Conservation (phyloP, 202 grass and related monocot genomes). For the Schoenoplectus triqueter region DNA sequence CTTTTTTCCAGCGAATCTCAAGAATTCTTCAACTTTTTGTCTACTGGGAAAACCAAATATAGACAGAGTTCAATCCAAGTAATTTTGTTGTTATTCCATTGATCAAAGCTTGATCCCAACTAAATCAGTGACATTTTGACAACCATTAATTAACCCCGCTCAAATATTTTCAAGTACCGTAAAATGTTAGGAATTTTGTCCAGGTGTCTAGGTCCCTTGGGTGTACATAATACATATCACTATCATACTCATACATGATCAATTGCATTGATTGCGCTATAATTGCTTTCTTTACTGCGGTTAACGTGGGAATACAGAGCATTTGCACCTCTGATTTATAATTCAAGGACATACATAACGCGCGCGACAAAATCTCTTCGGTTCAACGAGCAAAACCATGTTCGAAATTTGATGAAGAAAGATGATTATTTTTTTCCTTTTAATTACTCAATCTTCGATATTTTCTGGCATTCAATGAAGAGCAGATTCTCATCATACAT, state of each 20-base stretch:
- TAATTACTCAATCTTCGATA: no score
- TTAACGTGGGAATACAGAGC: slow-evolving; percentile 25
- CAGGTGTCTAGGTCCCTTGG: not conserved
- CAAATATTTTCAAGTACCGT: not conserved
- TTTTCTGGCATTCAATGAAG: no score
- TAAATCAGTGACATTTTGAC: not conserved
- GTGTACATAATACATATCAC: slow-evolving; percentile 11
- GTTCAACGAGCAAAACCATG: no score
- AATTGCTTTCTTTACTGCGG: not conserved
- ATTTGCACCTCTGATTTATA: slow-evolving; percentile 17
- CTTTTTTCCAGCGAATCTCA: not conserved
- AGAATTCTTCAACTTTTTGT: not conserved
- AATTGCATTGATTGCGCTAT: slow-evolving; percentile 36
- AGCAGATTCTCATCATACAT: no score
- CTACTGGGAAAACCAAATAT: not conserved
- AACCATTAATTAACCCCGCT: slow-evolving; percentile 1
- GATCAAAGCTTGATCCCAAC: not conserved
- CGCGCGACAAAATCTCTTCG: no score
- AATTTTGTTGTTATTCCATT: not conserved
- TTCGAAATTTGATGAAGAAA: no score
- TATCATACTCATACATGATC: slow-evolving; percentile 18
- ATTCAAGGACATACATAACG: not conserved
- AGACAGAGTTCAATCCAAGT: not conserved
- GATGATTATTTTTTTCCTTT: no score
- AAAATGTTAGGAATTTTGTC: not conserved